phyloP scores from a whole-genome alignment of 1,139 yeast species.

The Hyphopichia wangnamkhiaoensis region DNA sequence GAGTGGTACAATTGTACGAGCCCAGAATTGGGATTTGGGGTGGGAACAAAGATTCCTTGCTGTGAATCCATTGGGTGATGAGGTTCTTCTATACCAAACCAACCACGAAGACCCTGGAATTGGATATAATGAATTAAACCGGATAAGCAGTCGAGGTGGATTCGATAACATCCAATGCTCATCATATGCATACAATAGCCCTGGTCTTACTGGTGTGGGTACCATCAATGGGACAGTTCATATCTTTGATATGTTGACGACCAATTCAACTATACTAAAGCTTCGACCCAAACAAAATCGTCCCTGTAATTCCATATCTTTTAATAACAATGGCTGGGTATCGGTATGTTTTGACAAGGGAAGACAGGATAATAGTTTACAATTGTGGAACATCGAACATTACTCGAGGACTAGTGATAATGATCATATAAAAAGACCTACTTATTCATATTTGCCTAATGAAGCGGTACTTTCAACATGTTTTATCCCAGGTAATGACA shows the following conservation, averaged over 20 bases:
- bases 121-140: conserved; percentile 43
- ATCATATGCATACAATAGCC: conserved; percentile 57
- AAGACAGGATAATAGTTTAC: conserved; percentile 74
- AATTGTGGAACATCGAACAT: conserved; percentile 78
- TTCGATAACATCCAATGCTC: conserved; percentile 73
- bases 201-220: conserved; percentile 73
- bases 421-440: conserved; percentile 54
- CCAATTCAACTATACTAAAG: conserved; percentile 40
- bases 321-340: conserved; percentile 62
- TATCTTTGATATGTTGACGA: conserved; percentile 57
- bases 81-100: conserved; percentile 61
- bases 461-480: conserved; percentile 72
- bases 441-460: conserved; percentile 64
- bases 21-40: conserved; percentile 59
- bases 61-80: conserved; percentile 69
- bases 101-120: conserved; percentile 37
- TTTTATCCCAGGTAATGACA: conserved; percentile 64
- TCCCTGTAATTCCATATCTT: conserved; percentile 74
- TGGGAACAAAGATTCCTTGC: conserved; percentile 60
- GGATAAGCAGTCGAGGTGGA: conserved; percentile 57
- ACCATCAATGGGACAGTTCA: conserved; percentile 69
- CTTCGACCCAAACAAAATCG: conserved; percentile 69
- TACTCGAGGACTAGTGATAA: conserved; percentile 43
- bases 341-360: conserved; percentile 84
- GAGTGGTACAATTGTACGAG: conserved; percentile 59